These are phyloP conservation scores for Tylopilus plumbeoviolaceoides DNA, from an alignment of 768 basidiomycete genomes.

Conservation along the genomic window DNA sequence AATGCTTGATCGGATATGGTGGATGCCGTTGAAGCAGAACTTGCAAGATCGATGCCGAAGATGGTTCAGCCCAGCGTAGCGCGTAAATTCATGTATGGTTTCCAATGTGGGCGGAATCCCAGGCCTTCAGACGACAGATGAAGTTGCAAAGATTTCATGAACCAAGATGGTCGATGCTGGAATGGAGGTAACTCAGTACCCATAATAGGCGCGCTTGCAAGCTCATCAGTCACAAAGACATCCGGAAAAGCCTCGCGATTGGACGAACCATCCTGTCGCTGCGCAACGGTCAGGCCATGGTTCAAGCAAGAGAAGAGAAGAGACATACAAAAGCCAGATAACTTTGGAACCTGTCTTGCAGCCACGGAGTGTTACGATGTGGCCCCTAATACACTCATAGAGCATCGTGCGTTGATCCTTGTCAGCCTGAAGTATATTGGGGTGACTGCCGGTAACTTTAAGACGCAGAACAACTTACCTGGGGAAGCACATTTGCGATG, in stretches of 20 bases:
- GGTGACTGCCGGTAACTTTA: constrained; percentile 7
- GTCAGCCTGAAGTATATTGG: constrained; percentile 52
- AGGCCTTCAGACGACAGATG: constrained; percentile 18
- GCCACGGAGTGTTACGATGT: constrained; percentile 85
- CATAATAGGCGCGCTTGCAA: constrained; percentile 58
- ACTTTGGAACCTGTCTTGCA: constrained; percentile 91
- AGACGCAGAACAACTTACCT: constrained; percentile 39
- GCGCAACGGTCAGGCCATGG: constrained; percentile 3
- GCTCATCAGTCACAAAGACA: constrained; percentile 13
- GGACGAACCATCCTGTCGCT: constrained; percentile 56
- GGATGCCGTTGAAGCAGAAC: constrained; percentile 11
- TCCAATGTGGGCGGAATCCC: constrained; percentile 21
- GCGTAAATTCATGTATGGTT: constrained; percentile 24
- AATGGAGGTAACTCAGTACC: constrained; percentile 37
- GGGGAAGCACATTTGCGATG: constrained; percentile 77
- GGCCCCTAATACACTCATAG: constrained; percentile 82
- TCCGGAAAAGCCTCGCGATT: neutral
- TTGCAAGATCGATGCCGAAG: constrained; percentile 31
- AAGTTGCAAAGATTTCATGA: constrained; percentile 25
- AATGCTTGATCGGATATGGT: constrained; percentile 25
- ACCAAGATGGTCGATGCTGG: constrained; percentile 26
- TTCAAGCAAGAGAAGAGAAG: neutral
- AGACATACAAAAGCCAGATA: constrained; percentile 76
- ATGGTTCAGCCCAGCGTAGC: constrained; percentile 20
- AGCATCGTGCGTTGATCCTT: constrained; percentile 80